Evolutionary conservation across 352 stramenopile genomes (phyloP).

Genomic region (Pythium rhizo-oryzae): DNA sequence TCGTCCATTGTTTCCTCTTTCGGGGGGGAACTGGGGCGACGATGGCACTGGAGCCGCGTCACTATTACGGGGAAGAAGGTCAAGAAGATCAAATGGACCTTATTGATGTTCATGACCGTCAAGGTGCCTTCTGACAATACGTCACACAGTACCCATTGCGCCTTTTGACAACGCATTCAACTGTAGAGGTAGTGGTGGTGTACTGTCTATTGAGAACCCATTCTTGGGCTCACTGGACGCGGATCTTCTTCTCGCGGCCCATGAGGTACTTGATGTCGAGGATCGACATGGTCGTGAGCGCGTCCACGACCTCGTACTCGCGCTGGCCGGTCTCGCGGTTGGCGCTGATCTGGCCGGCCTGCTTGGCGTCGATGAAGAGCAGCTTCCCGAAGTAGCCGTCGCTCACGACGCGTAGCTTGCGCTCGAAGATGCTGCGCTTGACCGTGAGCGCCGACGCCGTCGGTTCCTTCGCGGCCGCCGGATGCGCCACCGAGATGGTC

Average conservation of each 20-base stretch:
- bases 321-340: conserved; percentile 33
- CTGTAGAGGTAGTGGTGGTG: no score
- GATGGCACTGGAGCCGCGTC: no score
- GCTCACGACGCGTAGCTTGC: conserved; percentile 36
- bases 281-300: conserved; percentile 50
- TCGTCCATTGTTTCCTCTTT: no score
- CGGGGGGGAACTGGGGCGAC: no score
- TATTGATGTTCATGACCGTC: no score
- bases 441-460: not conserved
- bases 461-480: not conserved
- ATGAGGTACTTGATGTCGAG: conserved; percentile 61
- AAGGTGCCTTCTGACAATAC: no score
- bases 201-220: no score
- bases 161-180: no score
- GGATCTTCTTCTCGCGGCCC: conserved; percentile 27
- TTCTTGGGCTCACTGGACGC: not conserved
- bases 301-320: conserved; percentile 47
- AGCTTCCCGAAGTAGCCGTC: conserved; percentile 40
- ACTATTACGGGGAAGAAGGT: no score
- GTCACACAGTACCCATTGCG: no score
- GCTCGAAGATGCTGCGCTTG: conserved; percentile 49
- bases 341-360: conserved; percentile 35
- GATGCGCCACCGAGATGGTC: no score
- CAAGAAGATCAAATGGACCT: no score
- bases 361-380: conserved; percentile 42